Evolutionary conservation across 2,329 filamentous ascomycete species (phyloP).

Genomic region (Beauveria varroae): DNA sequence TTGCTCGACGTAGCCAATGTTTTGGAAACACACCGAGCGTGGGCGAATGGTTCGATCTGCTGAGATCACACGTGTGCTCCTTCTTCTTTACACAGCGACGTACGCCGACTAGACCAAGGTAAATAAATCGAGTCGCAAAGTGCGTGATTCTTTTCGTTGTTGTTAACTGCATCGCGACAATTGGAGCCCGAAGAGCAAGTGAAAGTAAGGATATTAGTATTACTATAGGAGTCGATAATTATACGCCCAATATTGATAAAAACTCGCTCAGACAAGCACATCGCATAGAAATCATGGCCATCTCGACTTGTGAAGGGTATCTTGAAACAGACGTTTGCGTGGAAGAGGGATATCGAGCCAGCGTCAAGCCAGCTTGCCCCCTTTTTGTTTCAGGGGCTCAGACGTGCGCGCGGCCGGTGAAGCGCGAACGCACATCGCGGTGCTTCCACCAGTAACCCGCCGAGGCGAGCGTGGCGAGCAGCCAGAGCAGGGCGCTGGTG

Average conservation of each 20-base stretch:
- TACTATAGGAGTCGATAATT: not conserved
- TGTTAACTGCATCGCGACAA: no score
- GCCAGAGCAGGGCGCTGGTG: constrained; percentile 68
- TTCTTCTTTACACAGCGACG: no score
- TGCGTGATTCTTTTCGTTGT: no score
- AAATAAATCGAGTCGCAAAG: no score
- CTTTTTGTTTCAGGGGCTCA: constrained; percentile 19
- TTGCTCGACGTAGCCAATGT: no score
- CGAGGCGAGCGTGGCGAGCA: constrained; percentile 51
- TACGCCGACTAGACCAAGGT: no score
- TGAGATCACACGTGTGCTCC: no score
- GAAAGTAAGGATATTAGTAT: not conserved
- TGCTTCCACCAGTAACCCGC: constrained; percentile 52
- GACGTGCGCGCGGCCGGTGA: constrained; percentile 52
- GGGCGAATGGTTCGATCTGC: no score
- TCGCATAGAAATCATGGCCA: not conserved
- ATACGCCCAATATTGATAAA: not conserved
- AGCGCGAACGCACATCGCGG: constrained; percentile 43
- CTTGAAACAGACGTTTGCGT: not conserved
- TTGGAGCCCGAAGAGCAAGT: not conserved
- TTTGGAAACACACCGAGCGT: no score
- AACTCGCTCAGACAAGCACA: not conserved
- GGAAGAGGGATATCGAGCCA: not conserved
- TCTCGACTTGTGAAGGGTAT: not conserved
- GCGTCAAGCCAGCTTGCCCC: not conserved